phyloP scores from a whole-genome alignment of 2,329 filamentous ascomycete species.

The Camptophora hylomeconis region DNA sequence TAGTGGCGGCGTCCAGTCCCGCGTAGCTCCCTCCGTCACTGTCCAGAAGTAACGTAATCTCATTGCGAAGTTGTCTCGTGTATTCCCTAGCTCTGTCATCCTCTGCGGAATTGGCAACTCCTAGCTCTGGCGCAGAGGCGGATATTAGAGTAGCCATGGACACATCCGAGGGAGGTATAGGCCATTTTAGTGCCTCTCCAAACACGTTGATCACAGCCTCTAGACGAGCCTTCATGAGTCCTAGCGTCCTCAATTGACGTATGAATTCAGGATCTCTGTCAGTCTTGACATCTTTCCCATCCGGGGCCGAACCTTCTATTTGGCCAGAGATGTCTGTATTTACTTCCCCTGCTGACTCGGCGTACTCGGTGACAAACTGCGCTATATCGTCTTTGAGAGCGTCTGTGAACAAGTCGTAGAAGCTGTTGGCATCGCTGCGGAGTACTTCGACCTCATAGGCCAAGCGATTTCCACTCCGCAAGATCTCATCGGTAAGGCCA shows the following conservation, averaged over 20 bases:
- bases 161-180: slow-evolving; percentile 74
- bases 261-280: slow-evolving; percentile 52
- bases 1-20: slow-evolving; percentile 61
- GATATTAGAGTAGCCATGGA: slow-evolving; percentile 77
- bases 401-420: slow-evolving; percentile 66
- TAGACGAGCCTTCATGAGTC: slow-evolving; percentile 67
- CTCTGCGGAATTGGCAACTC: slow-evolving; percentile 50
- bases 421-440: slow-evolving; percentile 71
- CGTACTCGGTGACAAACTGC: slow-evolving; percentile 55
- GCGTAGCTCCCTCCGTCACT: slow-evolving; percentile 45
- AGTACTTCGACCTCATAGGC: slow-evolving; percentile 92
- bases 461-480: slow-evolving; percentile 73
- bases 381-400: slow-evolving; percentile 57
- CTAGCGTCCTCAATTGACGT: slow-evolving; percentile 66
- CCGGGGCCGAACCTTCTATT: neutral
- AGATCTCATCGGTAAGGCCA: slow-evolving; percentile 84
- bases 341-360: slow-evolving; percentile 19
- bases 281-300: slow-evolving; percentile 4
- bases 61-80: slow-evolving; percentile 54
- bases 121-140: slow-evolving; percentile 71
- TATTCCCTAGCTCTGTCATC: slow-evolving; percentile 81
- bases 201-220: slow-evolving; percentile 85
- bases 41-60: slow-evolving; percentile 56
- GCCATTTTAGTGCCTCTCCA: slow-evolving; percentile 91
- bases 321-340: no score